Evolutionary conservation across 345 rosid species (phyloP).

Genomic region (Melaleuca alternifolia): DNA sequence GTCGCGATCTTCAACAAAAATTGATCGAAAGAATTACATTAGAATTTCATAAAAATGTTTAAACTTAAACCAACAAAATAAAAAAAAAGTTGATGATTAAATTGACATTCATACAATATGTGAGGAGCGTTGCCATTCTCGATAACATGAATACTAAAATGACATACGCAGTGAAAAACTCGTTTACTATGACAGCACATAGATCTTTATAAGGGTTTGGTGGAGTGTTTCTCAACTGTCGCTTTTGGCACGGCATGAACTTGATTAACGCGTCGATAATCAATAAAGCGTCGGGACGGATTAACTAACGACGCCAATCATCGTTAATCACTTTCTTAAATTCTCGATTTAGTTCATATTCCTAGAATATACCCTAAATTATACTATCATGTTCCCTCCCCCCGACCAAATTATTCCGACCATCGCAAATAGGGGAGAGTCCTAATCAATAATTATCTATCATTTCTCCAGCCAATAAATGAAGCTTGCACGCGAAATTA

Average conservation of each 20-base stretch:
- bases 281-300: background rate
- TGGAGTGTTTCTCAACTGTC: no score
- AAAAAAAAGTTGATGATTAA: fast-evolving
- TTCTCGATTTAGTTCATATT: background rate
- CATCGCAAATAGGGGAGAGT: background rate
- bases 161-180: background rate
- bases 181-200: background rate
- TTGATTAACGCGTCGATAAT: background rate
- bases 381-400: background rate
- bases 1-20: background rate
- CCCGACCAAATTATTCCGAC: background rate
- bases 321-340: background rate
- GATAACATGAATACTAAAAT: background rate
- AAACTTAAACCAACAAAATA: fast-evolving
- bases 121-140: background rate
- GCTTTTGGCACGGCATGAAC: background rate
- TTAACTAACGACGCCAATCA: background rate
- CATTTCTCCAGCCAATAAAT: background rate
- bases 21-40: background rate
- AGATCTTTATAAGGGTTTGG: no score
- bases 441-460: background rate
- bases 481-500: background rate
- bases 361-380: background rate
- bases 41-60: background rate
- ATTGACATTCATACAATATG: background rate